Conservation (phyloP, 2,329 filamentous ascomycete species). For the Xylaria hypoxylon region DNA sequence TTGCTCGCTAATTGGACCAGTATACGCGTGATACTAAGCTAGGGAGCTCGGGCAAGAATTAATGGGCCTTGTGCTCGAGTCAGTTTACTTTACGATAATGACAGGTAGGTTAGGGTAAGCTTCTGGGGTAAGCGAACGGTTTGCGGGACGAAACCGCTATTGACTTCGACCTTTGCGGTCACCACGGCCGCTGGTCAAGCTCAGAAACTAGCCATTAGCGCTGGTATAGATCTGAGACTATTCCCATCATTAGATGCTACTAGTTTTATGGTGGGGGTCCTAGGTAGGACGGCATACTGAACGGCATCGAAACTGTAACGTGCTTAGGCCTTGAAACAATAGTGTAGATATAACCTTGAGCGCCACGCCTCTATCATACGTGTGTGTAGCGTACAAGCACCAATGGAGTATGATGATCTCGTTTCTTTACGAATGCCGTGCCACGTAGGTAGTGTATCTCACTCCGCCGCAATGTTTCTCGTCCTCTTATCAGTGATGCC, state of each 20-base stretch:
- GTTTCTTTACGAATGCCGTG: neutral
- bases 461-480: neutral
- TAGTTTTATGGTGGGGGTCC: neutral
- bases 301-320: no score
- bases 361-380: neutral
- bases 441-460: neutral
- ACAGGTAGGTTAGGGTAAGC: neutral
- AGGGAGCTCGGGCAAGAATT: neutral
- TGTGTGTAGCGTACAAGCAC: neutral
- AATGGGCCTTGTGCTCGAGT: constrained; percentile 5
- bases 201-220: constrained; percentile 6
- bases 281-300: no score
- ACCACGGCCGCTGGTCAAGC: neutral
- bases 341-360: neutral
- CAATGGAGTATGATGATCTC: neutral
- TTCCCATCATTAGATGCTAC: neutral
- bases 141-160: constrained; percentile 5
- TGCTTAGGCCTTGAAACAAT: neutral
- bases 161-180: neutral
- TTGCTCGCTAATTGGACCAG: neutral
- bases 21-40: constrained; percentile 9
- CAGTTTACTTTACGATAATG: constrained; percentile 1
- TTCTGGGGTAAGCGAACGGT: constrained; percentile 2
- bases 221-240: neutral
- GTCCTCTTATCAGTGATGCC: constrained; percentile 12